Conservation (phyloP, 2,329 filamentous ascomycete species). For the Phoma sp. region DNA sequence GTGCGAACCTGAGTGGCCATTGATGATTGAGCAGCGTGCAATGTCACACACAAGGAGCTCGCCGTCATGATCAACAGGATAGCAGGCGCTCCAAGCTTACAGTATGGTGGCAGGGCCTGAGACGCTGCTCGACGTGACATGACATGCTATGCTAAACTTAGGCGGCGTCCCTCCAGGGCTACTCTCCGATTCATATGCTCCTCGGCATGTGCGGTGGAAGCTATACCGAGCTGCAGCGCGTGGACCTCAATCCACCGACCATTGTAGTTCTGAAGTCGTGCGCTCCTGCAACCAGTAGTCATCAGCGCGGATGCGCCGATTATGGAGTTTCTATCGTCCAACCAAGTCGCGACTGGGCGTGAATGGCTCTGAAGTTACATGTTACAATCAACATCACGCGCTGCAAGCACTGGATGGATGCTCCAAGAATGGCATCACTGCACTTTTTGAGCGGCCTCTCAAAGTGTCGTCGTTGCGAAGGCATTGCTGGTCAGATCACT, state of each 20-base stretch:
- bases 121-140: slow-evolving; percentile 2
- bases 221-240: slow-evolving; percentile 4
- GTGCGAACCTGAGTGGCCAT: slow-evolving; percentile 21
- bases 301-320: too few relatives aligned
- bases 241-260: neutral
- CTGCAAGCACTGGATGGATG: too few relatives aligned
- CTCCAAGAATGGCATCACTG: too few relatives aligned
- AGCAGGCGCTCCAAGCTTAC: neutral
- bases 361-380: too few relatives aligned
- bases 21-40: neutral
- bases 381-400: too few relatives aligned
- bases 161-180: neutral
- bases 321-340: too few relatives aligned
- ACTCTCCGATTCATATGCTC: slow-evolving; percentile 3
- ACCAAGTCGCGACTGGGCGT: too few relatives aligned
- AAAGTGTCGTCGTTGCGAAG: too few relatives aligned
- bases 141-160: slow-evolving; percentile 7
- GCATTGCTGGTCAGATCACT: too few relatives aligned
- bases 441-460: too few relatives aligned
- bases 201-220: slow-evolving; percentile 14
- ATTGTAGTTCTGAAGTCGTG: too few relatives aligned
- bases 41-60: neutral
- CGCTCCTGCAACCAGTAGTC: too few relatives aligned
- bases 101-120: neutral
- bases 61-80: neutral